phyloP scores from a whole-genome alignment of 2,329 filamentous ascomycete species.

The Botrytis porri region DNA sequence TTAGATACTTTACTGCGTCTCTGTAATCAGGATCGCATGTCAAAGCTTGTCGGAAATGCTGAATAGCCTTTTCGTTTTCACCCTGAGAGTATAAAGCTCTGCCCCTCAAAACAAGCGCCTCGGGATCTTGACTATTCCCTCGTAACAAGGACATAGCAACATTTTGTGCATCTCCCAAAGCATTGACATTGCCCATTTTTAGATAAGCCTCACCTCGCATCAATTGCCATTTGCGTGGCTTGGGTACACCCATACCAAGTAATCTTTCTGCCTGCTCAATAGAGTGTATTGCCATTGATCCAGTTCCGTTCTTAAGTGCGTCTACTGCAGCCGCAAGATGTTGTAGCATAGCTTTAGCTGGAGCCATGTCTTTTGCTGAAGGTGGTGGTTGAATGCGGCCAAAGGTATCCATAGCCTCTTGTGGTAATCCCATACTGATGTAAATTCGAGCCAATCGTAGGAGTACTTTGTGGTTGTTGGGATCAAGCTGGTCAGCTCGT shows the following conservation, averaged over 20 bases:
- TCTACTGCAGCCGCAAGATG: conserved; percentile 79
- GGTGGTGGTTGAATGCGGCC: conserved; percentile 75
- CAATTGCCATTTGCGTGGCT: conserved; percentile 89
- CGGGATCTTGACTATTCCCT: conserved; percentile 85
- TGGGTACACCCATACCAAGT: conserved; percentile 70
- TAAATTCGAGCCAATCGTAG: conserved; percentile 87
- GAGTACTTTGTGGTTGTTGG: conserved; percentile 82
- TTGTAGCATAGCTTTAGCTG: conserved; percentile 80
- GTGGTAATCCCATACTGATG: conserved; percentile 78
- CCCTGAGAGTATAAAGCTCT: conserved; percentile 86
- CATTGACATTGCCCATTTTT: conserved; percentile 87
- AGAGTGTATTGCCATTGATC: conserved; percentile 89
- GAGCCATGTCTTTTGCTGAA: conserved; percentile 78
- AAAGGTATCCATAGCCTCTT: conserved; percentile 83
- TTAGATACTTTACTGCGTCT: conserved; percentile 82
- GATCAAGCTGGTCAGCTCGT: conserved; percentile 77
- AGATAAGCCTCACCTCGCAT: conserved; percentile 90
- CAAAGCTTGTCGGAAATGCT: conserved; percentile 86
- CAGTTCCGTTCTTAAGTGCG: conserved; percentile 69
- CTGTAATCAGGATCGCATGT: conserved; percentile 89
- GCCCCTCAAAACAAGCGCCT: conserved; percentile 86
- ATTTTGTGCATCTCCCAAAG: conserved; percentile 86
- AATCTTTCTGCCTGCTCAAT: conserved; percentile 85
- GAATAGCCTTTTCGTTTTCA: conserved; percentile 91
- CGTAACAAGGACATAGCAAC: conserved; percentile 85